phyloP scores from a whole-genome alignment of 129 eudicot species.

The Artemisia tridentata region DNA sequence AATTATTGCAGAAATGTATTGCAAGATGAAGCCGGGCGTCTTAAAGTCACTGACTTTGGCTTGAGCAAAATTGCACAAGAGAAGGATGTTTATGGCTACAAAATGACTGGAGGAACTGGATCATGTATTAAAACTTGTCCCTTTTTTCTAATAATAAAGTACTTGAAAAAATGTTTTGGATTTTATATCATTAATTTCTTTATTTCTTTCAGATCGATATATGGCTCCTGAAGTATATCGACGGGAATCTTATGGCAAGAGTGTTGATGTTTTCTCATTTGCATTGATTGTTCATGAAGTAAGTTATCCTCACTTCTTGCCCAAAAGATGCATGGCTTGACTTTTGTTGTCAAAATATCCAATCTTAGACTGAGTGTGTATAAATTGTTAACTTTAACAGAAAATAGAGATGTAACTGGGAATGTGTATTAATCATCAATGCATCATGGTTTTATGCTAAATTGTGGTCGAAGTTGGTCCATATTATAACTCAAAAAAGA shows the following conservation, averaged over 20 bases:
- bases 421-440: background rate
- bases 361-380: background rate
- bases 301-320: constrained; percentile 17
- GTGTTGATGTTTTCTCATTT: constrained; percentile 74
- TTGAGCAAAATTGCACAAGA: constrained; percentile 71
- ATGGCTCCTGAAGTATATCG: constrained; percentile 84
- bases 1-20: constrained; percentile 56
- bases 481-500: background rate
- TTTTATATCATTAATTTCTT: background rate
- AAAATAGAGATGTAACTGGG: background rate
- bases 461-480: constrained; percentile 12
- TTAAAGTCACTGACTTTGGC: constrained; percentile 77
- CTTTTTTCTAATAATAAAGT: background rate
- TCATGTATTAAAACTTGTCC: constrained; percentile 43
- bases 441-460: background rate
- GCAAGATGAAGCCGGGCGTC: constrained; percentile 75
- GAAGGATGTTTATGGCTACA: constrained; percentile 57
- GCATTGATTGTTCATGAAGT: constrained; percentile 67
- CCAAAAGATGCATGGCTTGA: constrained; percentile 29
- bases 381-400: background rate
- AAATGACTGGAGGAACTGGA: constrained; percentile 77
- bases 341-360: constrained; percentile 39
- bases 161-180: background rate
- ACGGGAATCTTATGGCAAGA: constrained; percentile 62
- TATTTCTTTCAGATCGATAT: constrained; percentile 51